These are phyloP conservation scores for Cladophialophora carrionii DNA, from an alignment of 2,329 filamentous ascomycete species.

Conservation along the genomic window DNA sequence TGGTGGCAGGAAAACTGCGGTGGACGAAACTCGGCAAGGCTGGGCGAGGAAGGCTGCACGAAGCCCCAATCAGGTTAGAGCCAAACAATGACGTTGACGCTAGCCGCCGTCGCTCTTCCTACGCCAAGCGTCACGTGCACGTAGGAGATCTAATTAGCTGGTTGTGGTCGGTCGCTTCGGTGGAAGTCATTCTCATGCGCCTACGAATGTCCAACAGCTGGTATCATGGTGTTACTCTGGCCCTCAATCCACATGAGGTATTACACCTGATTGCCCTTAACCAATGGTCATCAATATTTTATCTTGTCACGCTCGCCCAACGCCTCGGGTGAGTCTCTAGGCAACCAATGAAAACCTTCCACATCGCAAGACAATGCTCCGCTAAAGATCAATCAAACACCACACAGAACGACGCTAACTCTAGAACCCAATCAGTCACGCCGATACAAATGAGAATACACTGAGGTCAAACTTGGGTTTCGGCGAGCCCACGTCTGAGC, in stretches of 20 bases:
- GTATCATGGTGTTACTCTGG: background rate
- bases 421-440: slow-evolving; percentile 26
- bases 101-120: background rate
- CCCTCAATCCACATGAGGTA: background rate
- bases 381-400: slow-evolving; percentile 10
- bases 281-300: slow-evolving; percentile 24
- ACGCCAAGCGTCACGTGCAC: background rate
- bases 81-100: background rate
- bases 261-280: slow-evolving; percentile 2
- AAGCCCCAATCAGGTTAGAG: background rate
- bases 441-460: slow-evolving; percentile 45
- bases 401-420: slow-evolving; percentile 21
- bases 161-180: background rate
- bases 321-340: background rate
- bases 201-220: background rate
- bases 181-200: background rate
- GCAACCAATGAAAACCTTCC: slow-evolving; percentile 23
- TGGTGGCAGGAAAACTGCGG: slow-evolving; percentile 27
- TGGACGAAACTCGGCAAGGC: slow-evolving; percentile 16
- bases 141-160: background rate
- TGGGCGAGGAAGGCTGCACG: slow-evolving; percentile 3
- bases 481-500: slow-evolving; percentile 28
- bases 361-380: slow-evolving; percentile 20
- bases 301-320: slow-evolving; percentile 23
- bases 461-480: slow-evolving; percentile 43